Percentiles rank a stretch among this genome's conserved stretches.
phyloP scores from a whole-genome alignment of 768 basidiomycete genomes.

The Termitomyces sp. region DNA sequence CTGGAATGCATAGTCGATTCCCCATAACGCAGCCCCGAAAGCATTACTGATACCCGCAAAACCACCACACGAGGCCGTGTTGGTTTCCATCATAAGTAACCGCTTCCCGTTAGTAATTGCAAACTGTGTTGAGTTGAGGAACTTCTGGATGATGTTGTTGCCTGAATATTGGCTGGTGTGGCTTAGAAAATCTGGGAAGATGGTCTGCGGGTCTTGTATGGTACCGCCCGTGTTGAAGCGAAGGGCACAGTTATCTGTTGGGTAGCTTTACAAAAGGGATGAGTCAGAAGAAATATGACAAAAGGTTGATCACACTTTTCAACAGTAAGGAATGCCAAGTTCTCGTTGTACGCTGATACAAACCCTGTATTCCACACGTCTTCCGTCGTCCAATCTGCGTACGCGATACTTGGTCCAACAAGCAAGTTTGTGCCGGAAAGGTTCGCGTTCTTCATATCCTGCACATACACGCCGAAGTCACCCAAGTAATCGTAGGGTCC shows the following conservation, averaged over 20 bases:
- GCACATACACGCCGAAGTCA: conserved; percentile 47
- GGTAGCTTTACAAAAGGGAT: conserved; percentile 34
- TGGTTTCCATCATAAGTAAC: conserved; percentile 67
- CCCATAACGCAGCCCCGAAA: conserved; percentile 63
- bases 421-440: conserved; percentile 38
- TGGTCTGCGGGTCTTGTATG: conserved; percentile 34
- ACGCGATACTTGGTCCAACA: conserved; percentile 48
- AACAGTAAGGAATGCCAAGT: conserved; percentile 43
- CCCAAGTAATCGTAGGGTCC: conserved; percentile 38
- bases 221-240: conserved; percentile 36
- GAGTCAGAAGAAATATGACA: conserved; percentile 16
- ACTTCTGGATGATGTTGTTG: conserved; percentile 41
- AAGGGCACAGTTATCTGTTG: conserved; percentile 56
- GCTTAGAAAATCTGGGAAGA: conserved; percentile 53
- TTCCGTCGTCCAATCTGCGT: conserved; percentile 49
- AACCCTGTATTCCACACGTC: conserved; percentile 51
- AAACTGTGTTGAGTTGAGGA: conserved; percentile 42
- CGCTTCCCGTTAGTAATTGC: conserved; percentile 38
- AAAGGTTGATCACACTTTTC: conserved; percentile 41
- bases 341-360: conserved; percentile 28
- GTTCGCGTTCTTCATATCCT: conserved; percentile 34
- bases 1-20: conserved; percentile 53
- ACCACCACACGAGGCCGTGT: conserved; percentile 66
- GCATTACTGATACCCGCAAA: conserved; percentile 58
- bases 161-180: conserved; percentile 41